These are phyloP conservation scores for Simplicillium sp. DNA, from an alignment of 2,329 filamentous ascomycete genomes.

Conservation along the genomic window DNA sequence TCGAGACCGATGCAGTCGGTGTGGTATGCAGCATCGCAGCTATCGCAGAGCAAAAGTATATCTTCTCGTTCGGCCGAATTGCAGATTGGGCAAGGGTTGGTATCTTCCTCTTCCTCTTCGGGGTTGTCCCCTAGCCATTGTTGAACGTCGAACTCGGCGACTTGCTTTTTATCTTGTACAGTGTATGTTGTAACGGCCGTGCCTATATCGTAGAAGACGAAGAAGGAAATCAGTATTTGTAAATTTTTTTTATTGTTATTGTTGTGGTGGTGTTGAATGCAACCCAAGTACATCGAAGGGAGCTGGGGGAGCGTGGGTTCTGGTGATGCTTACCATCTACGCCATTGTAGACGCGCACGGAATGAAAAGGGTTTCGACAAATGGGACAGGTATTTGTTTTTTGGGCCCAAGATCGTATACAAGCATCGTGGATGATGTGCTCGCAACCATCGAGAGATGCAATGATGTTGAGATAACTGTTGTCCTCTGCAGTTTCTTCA, in stretches of 20 bases:
- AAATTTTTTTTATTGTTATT: not conserved
- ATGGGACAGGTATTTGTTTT: constrained; percentile 97
- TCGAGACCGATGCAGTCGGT: constrained; percentile 85
- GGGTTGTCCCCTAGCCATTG: constrained; percentile 62
- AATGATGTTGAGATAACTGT: constrained; percentile 33
- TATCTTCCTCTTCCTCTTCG: constrained; percentile 60
- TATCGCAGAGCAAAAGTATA: constrained; percentile 79
- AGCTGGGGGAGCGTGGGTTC: constrained; percentile 6
- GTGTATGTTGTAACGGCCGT: constrained; percentile 46
- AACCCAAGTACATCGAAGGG: not conserved
- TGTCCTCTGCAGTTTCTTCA: constrained; percentile 14
- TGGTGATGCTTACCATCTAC: constrained; percentile 59
- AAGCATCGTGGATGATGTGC: constrained; percentile 87
- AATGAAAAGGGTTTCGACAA: constrained; percentile 84
- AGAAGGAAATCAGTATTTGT: constrained; percentile 1
- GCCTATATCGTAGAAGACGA: constrained; percentile 27
- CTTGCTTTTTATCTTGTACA: constrained; percentile 79
- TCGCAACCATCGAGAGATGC: constrained; percentile 66
- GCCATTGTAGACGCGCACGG: constrained; percentile 73
- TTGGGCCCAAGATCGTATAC: constrained; percentile 88
- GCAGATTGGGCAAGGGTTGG: constrained; percentile 75
- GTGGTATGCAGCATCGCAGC: constrained; percentile 83
- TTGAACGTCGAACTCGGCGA: constrained; percentile 78
- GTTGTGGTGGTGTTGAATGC: constrained; percentile 1
- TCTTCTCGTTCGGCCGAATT: constrained; percentile 73